Conservation (phyloP, 1,139 yeast species). For the Debaryomyces robertsiae region DNA sequence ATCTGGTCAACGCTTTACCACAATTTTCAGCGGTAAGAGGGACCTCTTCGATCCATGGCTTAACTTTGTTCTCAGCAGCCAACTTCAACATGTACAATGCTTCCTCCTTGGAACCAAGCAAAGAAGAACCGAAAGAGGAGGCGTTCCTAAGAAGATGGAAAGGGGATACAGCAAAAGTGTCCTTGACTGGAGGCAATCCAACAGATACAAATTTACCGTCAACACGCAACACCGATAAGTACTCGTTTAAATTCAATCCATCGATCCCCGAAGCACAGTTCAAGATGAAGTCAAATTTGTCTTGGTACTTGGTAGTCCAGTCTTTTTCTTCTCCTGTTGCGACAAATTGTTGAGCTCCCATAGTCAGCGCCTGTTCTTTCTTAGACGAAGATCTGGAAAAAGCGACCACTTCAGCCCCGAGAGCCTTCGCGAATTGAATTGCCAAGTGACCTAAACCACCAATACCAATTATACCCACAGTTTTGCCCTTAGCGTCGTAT, state of each 20-base stretch:
- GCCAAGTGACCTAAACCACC: slow-evolving; percentile 52
- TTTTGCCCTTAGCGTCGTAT: slow-evolving; percentile 33
- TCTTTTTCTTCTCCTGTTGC: slow-evolving; percentile 42
- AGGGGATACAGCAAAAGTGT: slow-evolving; percentile 30
- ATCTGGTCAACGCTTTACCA: slow-evolving; percentile 33
- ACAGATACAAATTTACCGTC: slow-evolving; percentile 56
- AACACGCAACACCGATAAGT: slow-evolving; percentile 37
- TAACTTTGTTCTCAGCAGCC: slow-evolving; percentile 41
- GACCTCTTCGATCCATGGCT: slow-evolving; percentile 46
- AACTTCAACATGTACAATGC: slow-evolving; percentile 40
- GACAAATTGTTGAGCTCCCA: slow-evolving; percentile 44
- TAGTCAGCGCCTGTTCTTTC: slow-evolving; percentile 35
- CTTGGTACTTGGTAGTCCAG: slow-evolving; percentile 33
- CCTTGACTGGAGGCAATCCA: slow-evolving; percentile 48
- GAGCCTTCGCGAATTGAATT: slow-evolving; percentile 41
- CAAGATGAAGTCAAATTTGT: slow-evolving; percentile 49
- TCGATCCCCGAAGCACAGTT: slow-evolving; percentile 50
- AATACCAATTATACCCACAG: slow-evolving; percentile 52
- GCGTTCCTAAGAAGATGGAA: slow-evolving; percentile 32
- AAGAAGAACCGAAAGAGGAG: slow-evolving; percentile 34
- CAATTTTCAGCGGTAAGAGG: slow-evolving; percentile 38
- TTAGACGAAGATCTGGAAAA: slow-evolving; percentile 41
- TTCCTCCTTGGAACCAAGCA: slow-evolving; percentile 42
- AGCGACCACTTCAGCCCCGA: slow-evolving; percentile 46
- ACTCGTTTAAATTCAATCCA: slow-evolving; percentile 33